Conservation (phyloP, 2,329 filamentous ascomycete species). For the Colletotrichum sp. region DNA sequence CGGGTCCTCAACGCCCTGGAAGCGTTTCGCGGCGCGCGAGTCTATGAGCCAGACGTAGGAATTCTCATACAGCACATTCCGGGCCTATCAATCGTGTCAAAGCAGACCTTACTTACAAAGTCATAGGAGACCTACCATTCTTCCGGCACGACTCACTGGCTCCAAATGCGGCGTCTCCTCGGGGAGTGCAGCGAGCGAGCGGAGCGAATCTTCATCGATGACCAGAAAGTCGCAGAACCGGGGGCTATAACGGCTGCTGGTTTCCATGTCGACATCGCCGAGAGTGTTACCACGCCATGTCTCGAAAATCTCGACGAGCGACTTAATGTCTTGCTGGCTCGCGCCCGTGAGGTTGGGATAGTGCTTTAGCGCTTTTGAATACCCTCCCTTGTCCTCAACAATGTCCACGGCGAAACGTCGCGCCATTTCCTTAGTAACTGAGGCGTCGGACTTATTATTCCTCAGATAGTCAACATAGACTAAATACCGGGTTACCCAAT, state of each 20-base stretch:
- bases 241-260: neutral
- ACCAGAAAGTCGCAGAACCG: neutral
- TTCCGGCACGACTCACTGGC: neutral
- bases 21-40: neutral
- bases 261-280: neutral
- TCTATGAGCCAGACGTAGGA: neutral
- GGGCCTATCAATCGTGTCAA: neutral
- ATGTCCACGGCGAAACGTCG: neutral
- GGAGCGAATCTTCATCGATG: neutral
- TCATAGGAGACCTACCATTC: rapidly evolving
- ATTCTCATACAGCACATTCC: neutral
- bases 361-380: neutral
- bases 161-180: neutral
- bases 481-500: neutral
- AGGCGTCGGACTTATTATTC: neutral
- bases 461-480: neutral
- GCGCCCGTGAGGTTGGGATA: neutral
- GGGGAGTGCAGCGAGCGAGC: neutral
- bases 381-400: neutral
- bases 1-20: neutral
- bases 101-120: neutral
- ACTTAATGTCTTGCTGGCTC: neutral
- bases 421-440: neutral
- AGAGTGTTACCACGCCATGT: neutral
- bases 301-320: neutral